phyloP scores from a whole-genome alignment of 441 rosid genomes.

The Jatropha podagrica region DNA sequence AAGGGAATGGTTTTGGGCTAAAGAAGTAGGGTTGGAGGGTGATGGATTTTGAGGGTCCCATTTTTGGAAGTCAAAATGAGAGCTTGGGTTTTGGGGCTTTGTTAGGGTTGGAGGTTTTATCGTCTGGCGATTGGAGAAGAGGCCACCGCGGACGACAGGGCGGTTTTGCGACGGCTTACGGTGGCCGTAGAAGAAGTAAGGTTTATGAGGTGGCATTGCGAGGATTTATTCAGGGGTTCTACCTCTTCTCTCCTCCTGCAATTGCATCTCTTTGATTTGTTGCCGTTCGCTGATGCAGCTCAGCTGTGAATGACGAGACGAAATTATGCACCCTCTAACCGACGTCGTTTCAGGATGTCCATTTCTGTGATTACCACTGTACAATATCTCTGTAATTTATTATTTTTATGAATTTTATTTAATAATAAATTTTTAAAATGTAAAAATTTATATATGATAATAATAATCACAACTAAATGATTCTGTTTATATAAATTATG shows the following conservation, averaged over 20 bases:
- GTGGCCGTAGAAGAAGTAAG: slow-evolving; percentile 78
- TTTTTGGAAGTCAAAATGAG: slow-evolving; percentile 48
- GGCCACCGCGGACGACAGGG: slow-evolving; percentile 68
- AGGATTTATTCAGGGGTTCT: not conserved
- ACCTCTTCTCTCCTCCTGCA: not conserved
- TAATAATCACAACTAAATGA: no score
- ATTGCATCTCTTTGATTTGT: not conserved
- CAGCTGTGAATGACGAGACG: no score
- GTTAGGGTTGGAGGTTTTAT: slow-evolving; percentile 21
- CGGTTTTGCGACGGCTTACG: slow-evolving; percentile 79
- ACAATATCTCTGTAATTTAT: no score
- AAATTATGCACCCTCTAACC: no score
- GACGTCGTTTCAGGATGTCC: no score
- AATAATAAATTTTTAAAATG: no score
- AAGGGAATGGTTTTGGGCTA: slow-evolving; percentile 24
- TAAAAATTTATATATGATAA: no score
- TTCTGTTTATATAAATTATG: no score
- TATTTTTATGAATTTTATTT: no score
- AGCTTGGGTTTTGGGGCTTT: slow-evolving; percentile 9
- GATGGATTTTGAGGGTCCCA: slow-evolving; percentile 59
- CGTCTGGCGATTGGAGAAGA: slow-evolving; percentile 65
- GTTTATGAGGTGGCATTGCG: slow-evolving; percentile 52
- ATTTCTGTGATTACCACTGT: no score
- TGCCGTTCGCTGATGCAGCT: not conserved
- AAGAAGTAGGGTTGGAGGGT: slow-evolving; percentile 19